These are phyloP conservation scores for Prototheca wickerhamii DNA, from an alignment of 163 green algal genomes.

Conservation along the genomic window DNA sequence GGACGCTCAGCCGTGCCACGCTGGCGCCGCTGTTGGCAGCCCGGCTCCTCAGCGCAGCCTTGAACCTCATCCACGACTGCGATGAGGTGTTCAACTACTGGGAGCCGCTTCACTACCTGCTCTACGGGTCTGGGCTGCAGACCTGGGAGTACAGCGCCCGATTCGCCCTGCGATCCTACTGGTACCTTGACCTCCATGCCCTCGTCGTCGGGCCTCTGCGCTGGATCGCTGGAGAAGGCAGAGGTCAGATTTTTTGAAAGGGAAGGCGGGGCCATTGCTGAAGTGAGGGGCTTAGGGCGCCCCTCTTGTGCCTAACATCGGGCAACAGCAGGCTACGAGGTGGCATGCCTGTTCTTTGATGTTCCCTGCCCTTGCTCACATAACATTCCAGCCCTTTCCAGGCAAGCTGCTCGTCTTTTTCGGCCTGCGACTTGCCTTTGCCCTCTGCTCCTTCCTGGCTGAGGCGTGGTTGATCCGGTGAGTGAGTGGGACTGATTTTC, in stretches of 20 bases:
- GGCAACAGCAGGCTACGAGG: no score
- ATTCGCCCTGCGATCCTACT: conserved; percentile 69
- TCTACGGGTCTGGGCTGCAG: conserved; percentile 69
- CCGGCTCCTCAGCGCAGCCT: conserved; percentile 24
- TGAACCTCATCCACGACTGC: conserved; percentile 87
- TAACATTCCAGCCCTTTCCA: no score
- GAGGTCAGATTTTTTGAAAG: no score
- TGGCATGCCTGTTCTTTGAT: no score
- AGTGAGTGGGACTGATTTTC: background rate
- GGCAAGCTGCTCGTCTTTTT: conserved; percentile 57
- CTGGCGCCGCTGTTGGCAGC: conserved; percentile 19
- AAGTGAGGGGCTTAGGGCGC: no score
- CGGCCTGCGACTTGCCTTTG: conserved; percentile 38
- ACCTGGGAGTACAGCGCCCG: conserved; percentile 55
- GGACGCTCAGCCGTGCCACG: no score
- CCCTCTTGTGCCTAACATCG: no score
- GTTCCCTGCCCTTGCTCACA: no score
- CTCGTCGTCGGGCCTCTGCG: conserved; percentile 28
- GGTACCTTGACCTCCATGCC: conserved; percentile 71
- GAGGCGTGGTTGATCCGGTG: conserved; percentile 46
- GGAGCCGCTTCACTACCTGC: conserved; percentile 79
- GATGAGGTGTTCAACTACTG: conserved; percentile 91
- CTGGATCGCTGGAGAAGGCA: no score
- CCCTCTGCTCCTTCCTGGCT: conserved; percentile 33
- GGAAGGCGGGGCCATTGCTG: no score